A percentile compares a stretch with the other conserved stretches of the same genome.
These are phyloP conservation scores for Excoecaria agallocha DNA, from an alignment of 345 rosid species.

Conservation along the genomic window DNA sequence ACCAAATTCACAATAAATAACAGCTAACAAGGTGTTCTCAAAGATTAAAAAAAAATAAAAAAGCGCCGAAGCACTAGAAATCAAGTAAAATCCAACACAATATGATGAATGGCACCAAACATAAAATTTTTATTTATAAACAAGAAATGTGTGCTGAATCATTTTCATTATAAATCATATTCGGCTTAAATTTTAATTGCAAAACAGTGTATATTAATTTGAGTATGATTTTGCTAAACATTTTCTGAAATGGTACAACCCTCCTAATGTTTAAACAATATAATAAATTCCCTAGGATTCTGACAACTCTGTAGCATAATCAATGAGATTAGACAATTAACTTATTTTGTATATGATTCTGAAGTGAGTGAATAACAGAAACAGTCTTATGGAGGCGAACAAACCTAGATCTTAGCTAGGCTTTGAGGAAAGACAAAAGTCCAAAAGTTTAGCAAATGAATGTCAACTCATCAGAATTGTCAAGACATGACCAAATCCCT, in stretches of 20 bases:
- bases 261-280: not conserved
- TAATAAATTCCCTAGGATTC: not conserved
- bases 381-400: not conserved
- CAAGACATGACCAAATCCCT: not conserved
- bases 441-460: not conserved
- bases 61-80: not conserved
- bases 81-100: not conserved
- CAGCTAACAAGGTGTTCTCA: not conserved
- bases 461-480: not conserved
- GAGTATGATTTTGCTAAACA: not conserved
- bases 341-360: not conserved
- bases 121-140: not conserved
- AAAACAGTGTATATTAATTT: not conserved
- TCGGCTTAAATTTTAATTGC: not conserved
- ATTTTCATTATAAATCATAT: not conserved
- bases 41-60: not conserved
- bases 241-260: not conserved
- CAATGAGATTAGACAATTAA: not conserved
- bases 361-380: not conserved
- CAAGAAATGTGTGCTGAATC: not conserved
- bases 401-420: not conserved
- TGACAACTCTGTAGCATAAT: not conserved
- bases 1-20: not conserved
- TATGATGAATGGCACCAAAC: not conserved
- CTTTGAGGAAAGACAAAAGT: not conserved